A percentile compares a stretch with the other conserved stretches of the same genome.
Conservation (phyloP, 108 stramenopile genomes). For the Schizochytrium sp. region DNA sequence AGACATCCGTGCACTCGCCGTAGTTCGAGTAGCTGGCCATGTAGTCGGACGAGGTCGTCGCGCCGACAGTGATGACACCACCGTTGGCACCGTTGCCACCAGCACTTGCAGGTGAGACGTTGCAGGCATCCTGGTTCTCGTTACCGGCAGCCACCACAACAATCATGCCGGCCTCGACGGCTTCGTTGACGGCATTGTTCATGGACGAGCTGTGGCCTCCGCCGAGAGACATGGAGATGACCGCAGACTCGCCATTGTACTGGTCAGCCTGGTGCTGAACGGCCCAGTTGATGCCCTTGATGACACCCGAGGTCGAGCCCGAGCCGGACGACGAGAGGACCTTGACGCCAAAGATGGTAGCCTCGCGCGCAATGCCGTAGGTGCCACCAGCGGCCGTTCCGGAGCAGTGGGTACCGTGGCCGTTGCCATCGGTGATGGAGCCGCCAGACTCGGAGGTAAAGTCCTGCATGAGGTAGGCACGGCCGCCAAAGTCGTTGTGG, state of each 20-base stretch:
- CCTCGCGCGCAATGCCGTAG: neutral
- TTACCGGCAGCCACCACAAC: slow-evolving; percentile 30
- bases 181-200: neutral
- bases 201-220: neutral
- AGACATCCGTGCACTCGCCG: slow-evolving; percentile 15
- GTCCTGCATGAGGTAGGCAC: neutral
- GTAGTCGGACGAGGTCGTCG: neutral
- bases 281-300: slow-evolving; percentile 1
- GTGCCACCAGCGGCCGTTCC: slow-evolving; percentile 21
- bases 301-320: neutral
- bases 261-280: neutral
- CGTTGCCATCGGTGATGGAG: neutral
- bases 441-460: neutral
- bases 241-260: neutral
- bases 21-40: slow-evolving; percentile 18
- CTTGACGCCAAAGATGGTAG: neutral
- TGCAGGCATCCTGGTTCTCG: neutral
- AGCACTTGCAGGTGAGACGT: slow-evolving; percentile 17
- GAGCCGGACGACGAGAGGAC: neutral
- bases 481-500: neutral
- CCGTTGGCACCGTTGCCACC: neutral
- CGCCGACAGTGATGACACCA: neutral
- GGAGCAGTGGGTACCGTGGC: slow-evolving; percentile 28
- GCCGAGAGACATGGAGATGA: slow-evolving; percentile 24
- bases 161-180: neutral